Evolutionary conservation across 2,329 filamentous ascomycete species (phyloP).

Genomic region (Xylariales sp.): DNA sequence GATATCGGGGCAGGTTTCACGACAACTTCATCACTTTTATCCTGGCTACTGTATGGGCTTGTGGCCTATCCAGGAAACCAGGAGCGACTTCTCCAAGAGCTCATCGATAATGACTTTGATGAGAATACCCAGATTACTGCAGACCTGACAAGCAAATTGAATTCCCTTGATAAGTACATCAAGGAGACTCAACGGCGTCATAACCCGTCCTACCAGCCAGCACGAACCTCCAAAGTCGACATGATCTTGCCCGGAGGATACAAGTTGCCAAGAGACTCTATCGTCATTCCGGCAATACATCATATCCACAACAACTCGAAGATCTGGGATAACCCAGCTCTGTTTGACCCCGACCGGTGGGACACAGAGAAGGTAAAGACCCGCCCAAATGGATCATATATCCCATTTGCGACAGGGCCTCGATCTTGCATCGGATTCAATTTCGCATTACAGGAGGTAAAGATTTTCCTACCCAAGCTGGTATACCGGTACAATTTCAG

Average conservation of each 20-base stretch:
- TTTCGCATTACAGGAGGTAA: slow-evolving; percentile 57
- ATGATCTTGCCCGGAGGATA: slow-evolving; percentile 56
- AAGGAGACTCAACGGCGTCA: slow-evolving; percentile 58
- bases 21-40: slow-evolving; percentile 53
- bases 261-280: slow-evolving; percentile 43
- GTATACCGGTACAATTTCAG: slow-evolving; percentile 54
- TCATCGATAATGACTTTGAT: slow-evolving; percentile 43
- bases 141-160: slow-evolving; percentile 42
- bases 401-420: slow-evolving; percentile 54
- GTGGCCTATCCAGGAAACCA: slow-evolving; percentile 51
- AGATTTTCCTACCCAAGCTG: slow-evolving; percentile 49
- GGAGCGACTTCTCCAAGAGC: slow-evolving; percentile 52
- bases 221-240: slow-evolving; percentile 50
- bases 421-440: slow-evolving; percentile 61
- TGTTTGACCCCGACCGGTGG: slow-evolving; percentile 59
- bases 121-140: slow-evolving; percentile 40
- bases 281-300: slow-evolving; percentile 50
- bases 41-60: slow-evolving; percentile 52
- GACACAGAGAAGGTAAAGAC: slow-evolving; percentile 48
- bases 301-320: slow-evolving; percentile 49
- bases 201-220: slow-evolving; percentile 58
- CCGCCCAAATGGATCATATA: slow-evolving; percentile 46
- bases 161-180: slow-evolving; percentile 52
- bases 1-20: slow-evolving; percentile 56
- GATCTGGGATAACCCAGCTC: slow-evolving; percentile 52